Percentiles rank a stretch among this genome's conserved stretches.
These are phyloP conservation scores for Rhodotorula toruloides DNA, from an alignment of 768 basidiomycete genomes.

Conservation along the genomic window DNA sequence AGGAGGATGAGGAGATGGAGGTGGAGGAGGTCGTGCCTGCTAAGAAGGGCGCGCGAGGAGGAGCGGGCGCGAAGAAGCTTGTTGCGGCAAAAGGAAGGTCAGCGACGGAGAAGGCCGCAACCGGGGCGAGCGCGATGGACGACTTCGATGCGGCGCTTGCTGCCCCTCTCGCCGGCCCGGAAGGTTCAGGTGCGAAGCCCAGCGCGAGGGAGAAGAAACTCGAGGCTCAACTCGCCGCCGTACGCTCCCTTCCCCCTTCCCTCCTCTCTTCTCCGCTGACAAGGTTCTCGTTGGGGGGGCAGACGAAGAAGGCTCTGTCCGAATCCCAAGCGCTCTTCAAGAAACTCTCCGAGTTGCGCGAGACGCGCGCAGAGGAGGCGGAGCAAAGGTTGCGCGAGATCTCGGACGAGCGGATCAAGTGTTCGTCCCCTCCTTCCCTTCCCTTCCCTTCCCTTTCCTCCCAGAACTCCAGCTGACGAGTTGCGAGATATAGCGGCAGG, in stretches of 20 bases:
- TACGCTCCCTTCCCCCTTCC: not conserved
- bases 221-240: slow-evolving; percentile 24
- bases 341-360: slow-evolving; percentile 23
- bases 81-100: not conserved
- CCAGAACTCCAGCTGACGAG: not conserved
- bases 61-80: slow-evolving; percentile 6
- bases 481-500: not conserved
- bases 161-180: not conserved
- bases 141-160: not conserved
- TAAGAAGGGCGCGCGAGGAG: slow-evolving; percentile 6
- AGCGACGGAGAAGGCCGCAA: not conserved
- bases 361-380: slow-evolving; percentile 27
- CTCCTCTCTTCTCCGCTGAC: not conserved
- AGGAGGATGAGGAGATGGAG: not conserved
- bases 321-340: not conserved
- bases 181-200: not conserved
- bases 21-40: not conserved
- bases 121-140: not conserved
- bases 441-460: not conserved
- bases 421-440: not conserved
- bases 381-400: slow-evolving; percentile 24
- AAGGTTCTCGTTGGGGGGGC: not conserved
- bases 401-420: slow-evolving; percentile 16
- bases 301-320: slow-evolving; percentile 17
- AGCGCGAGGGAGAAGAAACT: slow-evolving; percentile 27